Conservation (phyloP, 305 asterid species). For the Rubia tinctorum region DNA sequence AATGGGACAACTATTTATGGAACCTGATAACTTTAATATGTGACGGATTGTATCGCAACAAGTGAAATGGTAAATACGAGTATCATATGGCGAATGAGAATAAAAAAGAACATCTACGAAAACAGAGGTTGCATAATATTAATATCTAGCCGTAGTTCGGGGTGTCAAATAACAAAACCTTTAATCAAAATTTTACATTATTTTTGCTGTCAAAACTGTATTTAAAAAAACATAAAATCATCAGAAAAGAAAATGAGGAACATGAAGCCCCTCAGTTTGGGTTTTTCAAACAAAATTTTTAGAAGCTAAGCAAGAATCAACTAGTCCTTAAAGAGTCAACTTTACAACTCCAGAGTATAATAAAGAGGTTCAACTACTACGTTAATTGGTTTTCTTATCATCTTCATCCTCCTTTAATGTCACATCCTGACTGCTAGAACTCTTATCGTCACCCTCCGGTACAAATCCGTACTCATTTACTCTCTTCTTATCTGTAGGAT, state of each 20-base stretch:
- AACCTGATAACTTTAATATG: too few relatives aligned
- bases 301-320: slow-evolving; percentile 11
- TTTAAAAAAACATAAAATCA: background rate
- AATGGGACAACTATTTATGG: too few relatives aligned
- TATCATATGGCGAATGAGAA: too few relatives aligned
- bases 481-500: slow-evolving; percentile 90
- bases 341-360: slow-evolving; percentile 7
- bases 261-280: background rate
- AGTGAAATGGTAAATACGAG: background rate
- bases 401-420: slow-evolving; percentile 48
- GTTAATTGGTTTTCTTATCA: slow-evolving; percentile 80
- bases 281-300: slow-evolving; percentile 1
- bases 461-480: slow-evolving; percentile 92
- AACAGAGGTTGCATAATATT: background rate
- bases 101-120: background rate
- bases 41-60: background rate
- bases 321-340: background rate
- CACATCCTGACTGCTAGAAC: slow-evolving; percentile 22
- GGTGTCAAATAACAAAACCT: background rate
- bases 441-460: slow-evolving; percentile 63
- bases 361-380: slow-evolving; percentile 15
- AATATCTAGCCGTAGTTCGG: background rate
- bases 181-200: background rate
- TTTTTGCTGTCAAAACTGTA: background rate
- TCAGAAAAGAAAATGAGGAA: background rate